Percentiles rank a stretch among this genome's conserved stretches.
These are phyloP conservation scores for Saccharomycopsis hybrid DNA, from an alignment of 1,139 yeast species.

Conservation along the genomic window DNA sequence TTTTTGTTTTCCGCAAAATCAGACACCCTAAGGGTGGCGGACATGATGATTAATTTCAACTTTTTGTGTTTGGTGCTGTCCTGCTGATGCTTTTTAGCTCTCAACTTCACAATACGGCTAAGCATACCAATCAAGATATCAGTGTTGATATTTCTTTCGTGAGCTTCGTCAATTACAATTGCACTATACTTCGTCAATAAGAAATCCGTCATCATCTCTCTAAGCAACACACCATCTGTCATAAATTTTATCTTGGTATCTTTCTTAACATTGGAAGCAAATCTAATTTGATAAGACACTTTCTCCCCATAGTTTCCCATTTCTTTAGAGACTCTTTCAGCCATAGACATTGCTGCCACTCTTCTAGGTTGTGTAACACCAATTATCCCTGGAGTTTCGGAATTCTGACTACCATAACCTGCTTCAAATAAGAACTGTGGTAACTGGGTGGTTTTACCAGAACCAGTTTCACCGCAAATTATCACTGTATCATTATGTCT, in stretches of 20 bases:
- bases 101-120: conserved; percentile 74
- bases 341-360: conserved; percentile 98
- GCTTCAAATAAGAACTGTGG: conserved; percentile 79
- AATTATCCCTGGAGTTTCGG: conserved; percentile 79
- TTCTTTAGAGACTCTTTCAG: conserved; percentile 78
- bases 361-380: conserved; percentile 97
- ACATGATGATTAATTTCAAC: conserved; percentile 72
- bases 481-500: conserved; percentile 88
- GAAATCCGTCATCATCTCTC: conserved; percentile 90
- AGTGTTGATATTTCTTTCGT: conserved; percentile 91
- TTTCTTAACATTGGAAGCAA: conserved; percentile 65
- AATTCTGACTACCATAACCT: conserved; percentile 63
- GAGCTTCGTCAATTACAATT: conserved; percentile 93
- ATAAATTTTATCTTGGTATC: conserved; percentile 86
- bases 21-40: conserved; percentile 90
- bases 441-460: conserved; percentile 77
- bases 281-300: conserved; percentile 89
- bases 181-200: conserved; percentile 75
- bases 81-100: conserved; percentile 49
- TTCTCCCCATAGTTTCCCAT: conserved; percentile 69
- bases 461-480: conserved; percentile 89
- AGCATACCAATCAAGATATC: conserved; percentile 94
- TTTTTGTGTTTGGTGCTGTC: conserved; percentile 43
- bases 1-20: conserved; percentile 81
- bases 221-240: conserved; percentile 95